Evolutionary conservation across 2,329 filamentous ascomycete genomes (phyloP).

Genomic region (Pseudopithomyces maydicus): DNA sequence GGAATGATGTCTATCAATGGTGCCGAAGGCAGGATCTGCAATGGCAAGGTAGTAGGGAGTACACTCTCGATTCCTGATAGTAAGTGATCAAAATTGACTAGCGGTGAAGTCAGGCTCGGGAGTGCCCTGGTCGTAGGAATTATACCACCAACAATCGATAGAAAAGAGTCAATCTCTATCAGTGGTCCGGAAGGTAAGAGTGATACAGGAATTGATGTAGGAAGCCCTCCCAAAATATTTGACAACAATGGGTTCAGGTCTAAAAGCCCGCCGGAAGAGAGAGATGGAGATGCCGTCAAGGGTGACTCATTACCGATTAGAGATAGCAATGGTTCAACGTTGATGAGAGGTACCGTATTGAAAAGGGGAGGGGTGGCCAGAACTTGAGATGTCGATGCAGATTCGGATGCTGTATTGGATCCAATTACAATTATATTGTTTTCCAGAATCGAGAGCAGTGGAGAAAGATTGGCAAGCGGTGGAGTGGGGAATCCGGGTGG

Average conservation of each 20-base stretch:
- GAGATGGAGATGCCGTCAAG: neutral
- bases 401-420: neutral
- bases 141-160: neutral
- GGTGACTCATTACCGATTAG: neutral
- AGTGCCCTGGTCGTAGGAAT: neutral
- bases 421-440: neutral
- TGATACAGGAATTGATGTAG: neutral
- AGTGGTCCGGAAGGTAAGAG: neutral
- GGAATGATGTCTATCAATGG: neutral
- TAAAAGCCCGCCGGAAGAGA: neutral
- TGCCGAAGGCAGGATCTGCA: neutral
- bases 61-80: neutral
- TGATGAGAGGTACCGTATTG: neutral
- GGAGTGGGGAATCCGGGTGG: neutral
- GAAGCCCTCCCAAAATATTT: neutral
- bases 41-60: neutral
- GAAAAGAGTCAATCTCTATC: neutral
- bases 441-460: neutral
- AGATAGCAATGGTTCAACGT: neutral
- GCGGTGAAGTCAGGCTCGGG: neutral
- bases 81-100: neutral
- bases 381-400: neutral
- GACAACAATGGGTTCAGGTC: neutral
- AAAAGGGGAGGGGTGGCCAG: no score
- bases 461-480: conserved; percentile 1